Base-by-base conservation (phyloP, 805 yeast genomes). In the Hanseniaspora opuntiae region DNA sequence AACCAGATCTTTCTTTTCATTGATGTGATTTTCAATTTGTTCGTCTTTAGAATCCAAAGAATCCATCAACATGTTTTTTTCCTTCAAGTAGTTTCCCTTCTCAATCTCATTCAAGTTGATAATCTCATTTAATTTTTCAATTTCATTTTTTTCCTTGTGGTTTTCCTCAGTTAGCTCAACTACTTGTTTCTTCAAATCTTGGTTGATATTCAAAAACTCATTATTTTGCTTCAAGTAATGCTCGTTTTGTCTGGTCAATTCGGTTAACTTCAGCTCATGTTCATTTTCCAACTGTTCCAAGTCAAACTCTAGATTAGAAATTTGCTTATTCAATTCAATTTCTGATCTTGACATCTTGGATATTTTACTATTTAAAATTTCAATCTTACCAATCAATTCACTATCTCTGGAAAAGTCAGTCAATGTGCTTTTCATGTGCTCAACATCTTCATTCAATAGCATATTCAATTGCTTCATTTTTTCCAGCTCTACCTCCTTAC, bases 301-400 rank as follows among this genome's bases (percentile, higher is more conserved):
- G 56, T 81, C 82, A 57, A 80, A 74, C 42, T 74, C 76, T 28
- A 82, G 66, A 38, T 77, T 77, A 51, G 84, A 82, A 58, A 82
- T 72, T 48, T 78, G 81, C 58, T 81, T 83, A 56, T 81, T 77
- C 53, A 83, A 64, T 32, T 75, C 78, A 1, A 86, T 79, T 63
- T 86, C 95, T 38, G 71, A 73, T 59, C 80, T 79, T 67, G 80
- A 69, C 57, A 77, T 74, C 53, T 71, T 69, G 37, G 74, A 71
- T 38, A 86, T 62, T 46, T 79, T 80, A 36, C 71, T 71, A 57
- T 75, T 77, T 55, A 84, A 62, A 48, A 70, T 68, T 51, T 75
- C 73, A 48, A 83, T 68, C 59, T 84, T 84, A 20, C 66, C 65
- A 30, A 71, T 70, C 49, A 71, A 73, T 50, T 73, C 74, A 38